These are phyloP conservation scores for Boletellus ananas DNA, from an alignment of 768 basidiomycete genomes.

Conservation along the genomic window DNA sequence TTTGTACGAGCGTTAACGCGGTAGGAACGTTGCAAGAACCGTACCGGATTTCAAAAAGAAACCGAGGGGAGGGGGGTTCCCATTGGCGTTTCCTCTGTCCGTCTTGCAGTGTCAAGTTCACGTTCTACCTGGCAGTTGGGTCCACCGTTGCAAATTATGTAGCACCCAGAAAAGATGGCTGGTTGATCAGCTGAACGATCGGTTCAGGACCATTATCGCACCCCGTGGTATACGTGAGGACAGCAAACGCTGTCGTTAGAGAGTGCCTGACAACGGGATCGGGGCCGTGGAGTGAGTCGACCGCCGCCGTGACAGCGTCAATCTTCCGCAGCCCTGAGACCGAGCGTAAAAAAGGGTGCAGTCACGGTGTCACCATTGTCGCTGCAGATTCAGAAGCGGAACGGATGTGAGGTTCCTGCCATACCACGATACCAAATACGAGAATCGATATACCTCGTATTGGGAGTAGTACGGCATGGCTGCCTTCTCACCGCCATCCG, in stretches of 20 bases:
- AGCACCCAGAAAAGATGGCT: not conserved
- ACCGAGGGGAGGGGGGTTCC: not conserved
- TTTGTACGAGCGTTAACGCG: conserved; percentile 2
- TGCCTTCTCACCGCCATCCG: conserved; percentile 11
- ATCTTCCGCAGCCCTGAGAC: conserved; percentile 18
- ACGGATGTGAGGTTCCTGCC: conserved; percentile 15
- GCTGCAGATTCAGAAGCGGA: conserved; percentile 7
- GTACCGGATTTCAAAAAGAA: not conserved
- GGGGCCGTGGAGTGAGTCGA: conserved; percentile 23
- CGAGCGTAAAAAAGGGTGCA: not conserved
- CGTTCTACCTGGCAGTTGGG: not conserved
- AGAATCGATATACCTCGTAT: conserved; percentile 24
- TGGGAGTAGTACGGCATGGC: conserved; percentile 21
- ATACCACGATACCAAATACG: conserved; percentile 18
- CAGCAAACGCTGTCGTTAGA: conserved; percentile 4
- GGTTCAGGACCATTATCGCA: conserved; percentile 2
- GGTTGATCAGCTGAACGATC: not conserved
- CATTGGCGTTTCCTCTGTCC: not conserved
- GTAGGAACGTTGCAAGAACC: not conserved
- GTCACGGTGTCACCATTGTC: conserved; percentile 5
- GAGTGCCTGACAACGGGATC: conserved; percentile 20
- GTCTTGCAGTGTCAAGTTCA: not conserved
- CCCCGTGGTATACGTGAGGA: conserved; percentile 8
- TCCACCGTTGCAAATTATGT: not conserved
- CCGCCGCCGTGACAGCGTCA: conserved; percentile 12